A percentile compares a stretch with the other conserved stretches of the same genome.
phyloP scores from a whole-genome alignment of 192 early-diverging fungal genomes.

The Linnemannia hyalina region DNA sequence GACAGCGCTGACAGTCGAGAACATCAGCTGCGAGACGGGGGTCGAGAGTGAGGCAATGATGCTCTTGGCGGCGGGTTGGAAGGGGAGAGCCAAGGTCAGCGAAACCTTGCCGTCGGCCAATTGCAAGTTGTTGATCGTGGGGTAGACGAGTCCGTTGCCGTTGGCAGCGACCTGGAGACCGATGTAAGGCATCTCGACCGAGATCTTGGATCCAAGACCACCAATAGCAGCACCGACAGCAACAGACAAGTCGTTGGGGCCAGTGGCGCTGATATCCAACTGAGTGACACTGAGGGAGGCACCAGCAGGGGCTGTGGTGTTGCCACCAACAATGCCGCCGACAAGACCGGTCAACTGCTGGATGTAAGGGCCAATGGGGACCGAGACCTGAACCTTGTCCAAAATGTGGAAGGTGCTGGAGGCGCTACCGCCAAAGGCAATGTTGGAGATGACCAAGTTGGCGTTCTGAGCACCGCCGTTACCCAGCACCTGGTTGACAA shows the following conservation, averaged over 20 bases:
- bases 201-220: conserved; percentile 31
- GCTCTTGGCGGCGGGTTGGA: conserved; percentile 25
- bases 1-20: conserved; percentile 24
- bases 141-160: conserved; percentile 16
- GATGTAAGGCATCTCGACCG: conserved; percentile 28
- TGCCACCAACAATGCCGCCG: conserved; percentile 6
- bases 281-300: conserved; percentile 12
- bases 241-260: conserved; percentile 24
- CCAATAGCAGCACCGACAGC: conserved; percentile 24
- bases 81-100: conserved; percentile 17
- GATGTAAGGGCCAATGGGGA: conserved; percentile 27
- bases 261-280: conserved; percentile 15
- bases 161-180: conserved; percentile 26
- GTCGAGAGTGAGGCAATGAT: conserved; percentile 25
- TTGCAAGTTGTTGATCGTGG: conserved; percentile 22
- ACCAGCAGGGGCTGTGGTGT: conserved; percentile 8
- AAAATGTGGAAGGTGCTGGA: conserved; percentile 19
- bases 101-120: conserved; percentile 15
- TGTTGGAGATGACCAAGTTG: conserved; percentile 19
- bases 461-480: neutral
- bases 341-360: conserved; percentile 26
- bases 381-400: conserved; percentile 31
- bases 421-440: conserved; percentile 15
- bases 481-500: neutral
- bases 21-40: conserved; percentile 21